Conservation (phyloP, 2,329 filamentous ascomycete species). For the Penicillium occitanis region DNA sequence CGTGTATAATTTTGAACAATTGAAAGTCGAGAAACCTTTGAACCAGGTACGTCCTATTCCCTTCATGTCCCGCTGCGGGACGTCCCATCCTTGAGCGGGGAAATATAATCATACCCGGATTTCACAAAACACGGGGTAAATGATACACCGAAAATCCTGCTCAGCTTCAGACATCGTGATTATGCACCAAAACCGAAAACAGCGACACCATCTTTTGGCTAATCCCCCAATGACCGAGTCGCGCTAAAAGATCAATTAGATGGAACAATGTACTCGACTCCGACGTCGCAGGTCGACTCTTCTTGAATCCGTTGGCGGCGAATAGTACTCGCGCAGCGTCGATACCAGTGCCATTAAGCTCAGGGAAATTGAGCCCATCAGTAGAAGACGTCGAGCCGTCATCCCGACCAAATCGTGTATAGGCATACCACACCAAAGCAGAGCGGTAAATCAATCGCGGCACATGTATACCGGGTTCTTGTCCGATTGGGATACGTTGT, state of each 20-base stretch:
- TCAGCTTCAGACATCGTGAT: neutral
- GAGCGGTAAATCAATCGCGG: constrained; percentile 28
- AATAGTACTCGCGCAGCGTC: constrained; percentile 10
- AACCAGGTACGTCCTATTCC: neutral
- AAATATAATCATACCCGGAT: neutral
- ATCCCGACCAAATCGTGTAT: constrained; percentile 20
- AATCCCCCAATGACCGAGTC: constrained; percentile 17
- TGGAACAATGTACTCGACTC: constrained; percentile 15
- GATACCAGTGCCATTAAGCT: neutral
- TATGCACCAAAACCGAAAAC: constrained; percentile 9
- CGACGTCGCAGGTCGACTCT: constrained; percentile 7
- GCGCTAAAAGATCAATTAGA: constrained; percentile 4
- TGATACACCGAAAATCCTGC: neutral
- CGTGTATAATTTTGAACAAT: neutral
- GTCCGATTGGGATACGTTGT: constrained; percentile 25
- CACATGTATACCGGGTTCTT: constrained; percentile 30
- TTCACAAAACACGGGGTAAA: neutral
- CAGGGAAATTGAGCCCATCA: neutral
- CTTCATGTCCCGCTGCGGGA: neutral
- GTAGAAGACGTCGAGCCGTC: neutral
- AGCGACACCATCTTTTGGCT: constrained; percentile 16
- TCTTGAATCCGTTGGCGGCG: constrained; percentile 15
- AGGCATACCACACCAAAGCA: constrained; percentile 28
- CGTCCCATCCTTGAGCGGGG: neutral
- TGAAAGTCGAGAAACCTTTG: neutral